Evolutionary conservation across 1,139 yeast genomes (phyloP).

Genomic region (Kurtzmaniella quercitrusa): DNA sequence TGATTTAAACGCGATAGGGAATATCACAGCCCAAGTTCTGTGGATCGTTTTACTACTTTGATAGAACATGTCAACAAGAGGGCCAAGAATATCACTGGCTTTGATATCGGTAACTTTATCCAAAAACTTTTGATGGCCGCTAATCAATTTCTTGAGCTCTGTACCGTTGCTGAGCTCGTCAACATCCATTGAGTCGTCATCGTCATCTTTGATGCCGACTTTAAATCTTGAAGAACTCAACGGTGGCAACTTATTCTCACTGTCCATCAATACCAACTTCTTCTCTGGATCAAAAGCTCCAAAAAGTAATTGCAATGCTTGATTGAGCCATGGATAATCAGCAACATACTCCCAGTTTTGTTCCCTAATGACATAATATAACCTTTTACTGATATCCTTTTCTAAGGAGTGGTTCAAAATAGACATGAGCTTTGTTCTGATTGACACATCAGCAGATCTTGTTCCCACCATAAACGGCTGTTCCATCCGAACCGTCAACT

Average conservation of each 20-base stretch:
- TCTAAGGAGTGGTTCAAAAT: constrained; percentile 81
- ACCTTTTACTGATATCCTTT: constrained; percentile 69
- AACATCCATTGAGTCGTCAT: constrained; percentile 32
- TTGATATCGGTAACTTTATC: constrained; percentile 37
- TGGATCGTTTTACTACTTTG: constrained; percentile 78
- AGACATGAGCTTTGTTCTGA: constrained; percentile 74
- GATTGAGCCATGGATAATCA: constrained; percentile 92
- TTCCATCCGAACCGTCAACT: constrained; percentile 91
- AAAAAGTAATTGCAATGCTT: constrained; percentile 81
- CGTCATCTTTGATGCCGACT: constrained; percentile 19
- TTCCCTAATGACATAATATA: constrained; percentile 81
- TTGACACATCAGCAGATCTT: constrained; percentile 68
- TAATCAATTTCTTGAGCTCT: constrained; percentile 33
- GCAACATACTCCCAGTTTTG: constrained; percentile 97
- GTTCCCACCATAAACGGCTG: constrained; percentile 97
- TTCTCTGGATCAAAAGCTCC: constrained; percentile 65
- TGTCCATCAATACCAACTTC: constrained; percentile 38
- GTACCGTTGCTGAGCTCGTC: constrained; percentile 15
- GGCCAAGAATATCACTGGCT: constrained; percentile 60
- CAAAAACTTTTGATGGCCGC: constrained; percentile 51
- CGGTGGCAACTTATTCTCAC: constrained; percentile 55
- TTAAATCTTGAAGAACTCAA: constrained; percentile 26
- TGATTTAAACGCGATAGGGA: constrained; percentile 74
- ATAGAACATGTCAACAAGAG: constrained; percentile 78
- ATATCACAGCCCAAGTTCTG: constrained; percentile 77